Evolutionary conservation across 1,284 basidiomycete species (phyloP).

Genomic region (Coriolopsis trogii): DNA sequence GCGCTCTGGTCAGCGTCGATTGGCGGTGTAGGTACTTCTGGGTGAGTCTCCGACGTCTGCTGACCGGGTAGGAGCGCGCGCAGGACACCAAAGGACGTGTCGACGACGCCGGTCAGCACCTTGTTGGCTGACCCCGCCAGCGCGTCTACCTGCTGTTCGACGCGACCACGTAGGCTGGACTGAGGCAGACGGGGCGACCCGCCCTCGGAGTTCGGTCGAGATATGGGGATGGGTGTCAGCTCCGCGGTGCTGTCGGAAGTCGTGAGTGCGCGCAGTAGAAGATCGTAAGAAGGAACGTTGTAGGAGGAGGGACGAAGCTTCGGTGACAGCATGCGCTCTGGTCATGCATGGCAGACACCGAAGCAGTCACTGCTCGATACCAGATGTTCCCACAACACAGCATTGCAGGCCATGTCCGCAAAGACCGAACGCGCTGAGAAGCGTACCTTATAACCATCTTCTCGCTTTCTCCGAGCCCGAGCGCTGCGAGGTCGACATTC

Average conservation of each 20-base stretch:
- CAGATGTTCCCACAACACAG: too few relatives aligned
- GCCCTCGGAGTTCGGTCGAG: constrained; percentile 32
- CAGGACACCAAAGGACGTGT: constrained; percentile 81
- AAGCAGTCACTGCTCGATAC: too few relatives aligned
- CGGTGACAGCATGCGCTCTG: neutral
- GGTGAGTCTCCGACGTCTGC: constrained; percentile 29
- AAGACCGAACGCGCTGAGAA: neutral
- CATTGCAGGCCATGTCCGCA: too few relatives aligned
- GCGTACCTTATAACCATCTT: constrained; percentile 60
- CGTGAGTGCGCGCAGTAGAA: neutral
- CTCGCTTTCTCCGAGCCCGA: constrained; percentile 75
- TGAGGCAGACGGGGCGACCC: constrained; percentile 38
- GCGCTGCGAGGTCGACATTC: constrained; percentile 83
- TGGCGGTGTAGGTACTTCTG: constrained; percentile 31
- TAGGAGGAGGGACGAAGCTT: neutral
- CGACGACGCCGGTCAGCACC: constrained; percentile 83
- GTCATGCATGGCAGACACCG: constrained; percentile 1
- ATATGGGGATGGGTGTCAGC: constrained; percentile 75
- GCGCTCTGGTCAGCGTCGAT: constrained; percentile 30
- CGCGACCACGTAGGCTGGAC: constrained; percentile 67
- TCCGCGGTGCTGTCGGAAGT: constrained; percentile 62
- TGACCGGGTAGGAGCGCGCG: constrained; percentile 62
- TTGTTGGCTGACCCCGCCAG: constrained; percentile 85
- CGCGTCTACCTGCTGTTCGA: constrained; percentile 83
- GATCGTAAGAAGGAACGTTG: neutral